Conservation (phyloP, 371 early-diverging fungal genomes). For the Rhizopus delemar region DNA sequence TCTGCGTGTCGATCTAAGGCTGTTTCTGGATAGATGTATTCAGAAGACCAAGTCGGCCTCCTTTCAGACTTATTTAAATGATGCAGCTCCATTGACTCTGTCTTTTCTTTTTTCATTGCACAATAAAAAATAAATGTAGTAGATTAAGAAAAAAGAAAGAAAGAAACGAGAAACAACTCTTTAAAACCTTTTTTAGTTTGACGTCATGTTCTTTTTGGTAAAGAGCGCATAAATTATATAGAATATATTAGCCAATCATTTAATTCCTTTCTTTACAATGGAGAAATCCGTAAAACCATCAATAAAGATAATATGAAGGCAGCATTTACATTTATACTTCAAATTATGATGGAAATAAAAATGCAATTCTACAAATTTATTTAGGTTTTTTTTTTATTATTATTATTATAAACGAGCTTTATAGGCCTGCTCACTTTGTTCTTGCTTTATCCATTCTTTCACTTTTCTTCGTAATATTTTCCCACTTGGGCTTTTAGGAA, state of each 20-base stretch:
- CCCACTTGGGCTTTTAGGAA: slow-evolving; percentile 80
- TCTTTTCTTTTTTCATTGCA: too few species aligned
- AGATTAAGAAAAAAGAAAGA: not conserved
- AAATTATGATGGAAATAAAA: not conserved
- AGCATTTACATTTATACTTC: too few species aligned
- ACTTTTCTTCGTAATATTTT: slow-evolving; percentile 71
- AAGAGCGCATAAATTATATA: not conserved
- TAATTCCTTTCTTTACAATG: not conserved
- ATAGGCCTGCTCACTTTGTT: slow-evolving; percentile 23
- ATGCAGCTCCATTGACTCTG: not conserved
- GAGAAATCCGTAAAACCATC: too few species aligned
- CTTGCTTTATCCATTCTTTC: slow-evolving; percentile 49
- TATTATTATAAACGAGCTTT: slow-evolving; percentile 23
- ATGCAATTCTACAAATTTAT: slow-evolving; percentile 8
- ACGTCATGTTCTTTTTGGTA: not conserved
- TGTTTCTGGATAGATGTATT: too few species aligned
- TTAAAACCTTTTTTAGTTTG: not conserved
- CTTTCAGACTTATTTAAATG: too few species aligned
- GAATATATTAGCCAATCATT: not conserved
- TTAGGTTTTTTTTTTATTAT: not conserved
- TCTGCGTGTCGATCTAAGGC: not conserved
- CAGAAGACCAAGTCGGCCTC: not conserved
- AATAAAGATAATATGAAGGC: too few species aligned
- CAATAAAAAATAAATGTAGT: not conserved
- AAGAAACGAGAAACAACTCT: not conserved